A percentile compares a stretch with the other conserved stretches of the same genome.
Evolutionary conservation across 768 basidiomycete species (phyloP).

Genomic region (Tephrocybe rancida): DNA sequence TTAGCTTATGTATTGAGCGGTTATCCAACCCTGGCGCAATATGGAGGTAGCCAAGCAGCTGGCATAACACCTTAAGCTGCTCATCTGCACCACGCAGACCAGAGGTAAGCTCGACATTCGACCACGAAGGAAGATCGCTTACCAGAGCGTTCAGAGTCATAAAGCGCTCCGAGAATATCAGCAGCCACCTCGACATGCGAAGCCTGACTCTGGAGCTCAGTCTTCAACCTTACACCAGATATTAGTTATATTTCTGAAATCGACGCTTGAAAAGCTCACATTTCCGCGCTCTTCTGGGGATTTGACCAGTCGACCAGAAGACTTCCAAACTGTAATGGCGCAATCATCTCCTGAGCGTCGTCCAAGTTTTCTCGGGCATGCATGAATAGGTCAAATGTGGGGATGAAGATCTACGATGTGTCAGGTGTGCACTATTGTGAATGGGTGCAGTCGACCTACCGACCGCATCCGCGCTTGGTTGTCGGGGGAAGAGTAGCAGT

Average conservation of each 20-base stretch:
- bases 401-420: slow-evolving; percentile 64
- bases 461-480: slow-evolving; percentile 74
- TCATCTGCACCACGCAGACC: slow-evolving; percentile 46
- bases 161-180: slow-evolving; percentile 53
- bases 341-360: slow-evolving; percentile 74
- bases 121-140: too few relatives aligned
- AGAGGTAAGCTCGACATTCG: too few relatives aligned
- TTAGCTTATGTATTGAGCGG: slow-evolving; percentile 45
- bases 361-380: slow-evolving; percentile 64
- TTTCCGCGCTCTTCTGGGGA: slow-evolving; percentile 66
- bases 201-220: slow-evolving; percentile 18
- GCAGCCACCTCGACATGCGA: slow-evolving; percentile 62
- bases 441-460: slow-evolving; percentile 28
- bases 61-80: slow-evolving; percentile 63
- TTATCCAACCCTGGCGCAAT: slow-evolving; percentile 41
- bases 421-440: background rate
- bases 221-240: slow-evolving; percentile 12
- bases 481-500: slow-evolving; percentile 79
- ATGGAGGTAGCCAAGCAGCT: slow-evolving; percentile 63
- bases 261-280: slow-evolving; percentile 23
- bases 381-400: slow-evolving; percentile 63
- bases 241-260: background rate
- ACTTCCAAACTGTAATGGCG: slow-evolving; percentile 71
- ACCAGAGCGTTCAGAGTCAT: slow-evolving; percentile 51
- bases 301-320: slow-evolving; percentile 91